Evolutionary conservation across 2,329 filamentous ascomycete genomes (phyloP).

Genomic region (Trichoderma brevicompactum): DNA sequence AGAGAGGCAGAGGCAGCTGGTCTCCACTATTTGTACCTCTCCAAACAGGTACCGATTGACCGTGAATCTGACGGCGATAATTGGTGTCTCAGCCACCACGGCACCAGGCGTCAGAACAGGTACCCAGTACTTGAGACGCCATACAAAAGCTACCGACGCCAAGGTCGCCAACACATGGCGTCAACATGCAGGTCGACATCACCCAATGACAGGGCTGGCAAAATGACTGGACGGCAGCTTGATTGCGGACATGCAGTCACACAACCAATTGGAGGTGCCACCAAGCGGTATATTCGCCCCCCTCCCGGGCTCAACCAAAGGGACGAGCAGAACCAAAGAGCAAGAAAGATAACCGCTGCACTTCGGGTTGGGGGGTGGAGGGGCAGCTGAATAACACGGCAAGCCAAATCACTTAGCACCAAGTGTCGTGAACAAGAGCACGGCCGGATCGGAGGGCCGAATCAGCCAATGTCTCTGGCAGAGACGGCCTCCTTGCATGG

Average conservation of each 20-base stretch:
- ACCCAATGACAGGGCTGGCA: constrained; percentile 11
- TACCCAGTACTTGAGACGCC: constrained; percentile 23
- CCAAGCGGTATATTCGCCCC: neutral
- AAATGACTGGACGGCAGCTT: constrained; percentile 7
- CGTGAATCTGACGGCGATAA: constrained; percentile 20
- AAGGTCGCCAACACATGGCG: constrained; percentile 9
- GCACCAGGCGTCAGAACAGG: constrained; percentile 2
- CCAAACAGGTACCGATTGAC: constrained; percentile 20
- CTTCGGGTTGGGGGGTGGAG: neutral
- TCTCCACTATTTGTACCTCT: constrained; percentile 34
- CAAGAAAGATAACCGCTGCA: neutral
- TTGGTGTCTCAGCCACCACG: constrained; percentile 28
- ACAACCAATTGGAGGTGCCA: constrained; percentile 1
- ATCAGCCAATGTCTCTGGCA: constrained; percentile 7
- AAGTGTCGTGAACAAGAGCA: constrained; percentile 18
- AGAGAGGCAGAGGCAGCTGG: constrained; percentile 36
- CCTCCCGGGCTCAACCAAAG: neutral
- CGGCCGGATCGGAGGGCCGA: neutral
- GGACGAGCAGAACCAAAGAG: neutral
- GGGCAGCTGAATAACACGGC: constrained; percentile 6
- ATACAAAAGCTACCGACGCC: constrained; percentile 1
- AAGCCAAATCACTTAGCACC: constrained; percentile 19
- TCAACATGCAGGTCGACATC: constrained; percentile 24
- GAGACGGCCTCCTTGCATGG: neutral
- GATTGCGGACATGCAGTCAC: neutral